A percentile compares a stretch with the other conserved stretches of the same genome.
phyloP scores from a whole-genome alignment of 2,329 filamentous ascomycete genomes.

The Lasiodiplodia hormozganensis region DNA sequence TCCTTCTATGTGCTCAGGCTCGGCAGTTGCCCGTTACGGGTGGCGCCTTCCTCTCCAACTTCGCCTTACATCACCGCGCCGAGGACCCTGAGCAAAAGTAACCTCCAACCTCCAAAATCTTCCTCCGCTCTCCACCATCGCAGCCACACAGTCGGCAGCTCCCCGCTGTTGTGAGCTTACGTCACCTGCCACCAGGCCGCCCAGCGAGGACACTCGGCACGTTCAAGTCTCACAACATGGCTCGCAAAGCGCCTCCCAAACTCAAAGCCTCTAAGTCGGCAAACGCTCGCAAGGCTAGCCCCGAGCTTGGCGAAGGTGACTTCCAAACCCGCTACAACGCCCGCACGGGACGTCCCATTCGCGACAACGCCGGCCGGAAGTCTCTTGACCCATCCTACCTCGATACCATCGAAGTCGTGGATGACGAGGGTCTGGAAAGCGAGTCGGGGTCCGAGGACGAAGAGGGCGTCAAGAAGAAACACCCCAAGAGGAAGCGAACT shows the following conservation, averaged over 20 bases:
- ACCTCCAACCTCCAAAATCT: background rate
- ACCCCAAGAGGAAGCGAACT: constrained; percentile 40
- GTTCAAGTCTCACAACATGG: constrained; percentile 1
- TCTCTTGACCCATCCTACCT: constrained; percentile 47
- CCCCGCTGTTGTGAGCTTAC: background rate
- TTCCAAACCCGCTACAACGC: constrained; percentile 39
- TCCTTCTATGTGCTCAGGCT: background rate
- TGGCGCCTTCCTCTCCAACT: constrained; percentile 1
- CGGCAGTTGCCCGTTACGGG: background rate
- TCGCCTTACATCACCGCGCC: background rate
- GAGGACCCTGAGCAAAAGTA: background rate
- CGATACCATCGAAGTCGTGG: constrained; percentile 46
- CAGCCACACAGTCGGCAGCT: background rate
- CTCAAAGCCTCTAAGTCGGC: background rate
- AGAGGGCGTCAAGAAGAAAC: constrained; percentile 36
- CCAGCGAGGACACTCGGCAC: background rate
- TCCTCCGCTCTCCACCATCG: background rate
- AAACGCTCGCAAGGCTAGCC: constrained; percentile 28
- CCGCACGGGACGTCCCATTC: constrained; percentile 52
- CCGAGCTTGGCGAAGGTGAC: constrained; percentile 37
- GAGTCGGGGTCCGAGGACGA: constrained; percentile 41
- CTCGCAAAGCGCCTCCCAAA: background rate
- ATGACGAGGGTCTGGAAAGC: constrained; percentile 43
- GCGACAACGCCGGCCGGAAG: constrained; percentile 47
- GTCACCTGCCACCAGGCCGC: background rate